Percentiles rank a stretch among this genome's conserved stretches.
phyloP scores from a whole-genome alignment of 352 stramenopile genomes.

The Pythium pyrilobum region DNA sequence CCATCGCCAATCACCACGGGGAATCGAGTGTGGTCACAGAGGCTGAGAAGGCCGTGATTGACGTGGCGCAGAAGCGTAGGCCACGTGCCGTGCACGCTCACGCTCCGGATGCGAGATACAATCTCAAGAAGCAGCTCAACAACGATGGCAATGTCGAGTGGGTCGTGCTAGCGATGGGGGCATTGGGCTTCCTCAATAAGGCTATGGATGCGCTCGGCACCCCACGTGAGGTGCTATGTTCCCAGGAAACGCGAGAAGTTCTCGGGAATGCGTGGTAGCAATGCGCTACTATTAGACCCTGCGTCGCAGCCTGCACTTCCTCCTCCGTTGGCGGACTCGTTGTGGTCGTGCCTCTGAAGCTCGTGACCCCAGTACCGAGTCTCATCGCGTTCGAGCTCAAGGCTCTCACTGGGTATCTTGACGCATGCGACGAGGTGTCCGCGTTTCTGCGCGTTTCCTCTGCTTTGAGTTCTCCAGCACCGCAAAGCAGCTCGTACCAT shows the following conservation, averaged over 20 bases:
- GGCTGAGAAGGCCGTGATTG: not conserved
- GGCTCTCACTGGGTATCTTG: too few species aligned
- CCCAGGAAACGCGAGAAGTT: not conserved
- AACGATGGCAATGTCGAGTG: not conserved
- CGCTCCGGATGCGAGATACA: not conserved
- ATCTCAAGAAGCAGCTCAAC: not conserved
- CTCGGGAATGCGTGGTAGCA: conserved; percentile 5
- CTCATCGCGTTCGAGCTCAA: not conserved
- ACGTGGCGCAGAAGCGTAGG: conserved; percentile 1
- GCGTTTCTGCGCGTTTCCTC: too few species aligned
- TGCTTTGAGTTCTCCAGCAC: too few species aligned
- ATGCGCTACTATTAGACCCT: not conserved
- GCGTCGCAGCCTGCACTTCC: not conserved
- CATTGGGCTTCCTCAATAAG: conserved; percentile 8
- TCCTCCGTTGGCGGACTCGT: not conserved
- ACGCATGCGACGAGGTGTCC: too few species aligned
- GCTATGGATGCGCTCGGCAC: conserved; percentile 3
- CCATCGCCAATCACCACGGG: not conserved
- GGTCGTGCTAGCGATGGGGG: not conserved
- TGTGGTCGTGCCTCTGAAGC: not conserved
- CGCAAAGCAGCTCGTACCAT: too few species aligned
- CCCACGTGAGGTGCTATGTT: not conserved
- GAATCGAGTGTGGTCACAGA: not conserved
- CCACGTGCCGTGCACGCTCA: conserved; percentile 4
- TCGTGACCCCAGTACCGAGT: not conserved